These are phyloP conservation scores for Tripterygium wilfordii DNA, from an alignment of 177 flowering plant genomes.

Conservation along the genomic window DNA sequence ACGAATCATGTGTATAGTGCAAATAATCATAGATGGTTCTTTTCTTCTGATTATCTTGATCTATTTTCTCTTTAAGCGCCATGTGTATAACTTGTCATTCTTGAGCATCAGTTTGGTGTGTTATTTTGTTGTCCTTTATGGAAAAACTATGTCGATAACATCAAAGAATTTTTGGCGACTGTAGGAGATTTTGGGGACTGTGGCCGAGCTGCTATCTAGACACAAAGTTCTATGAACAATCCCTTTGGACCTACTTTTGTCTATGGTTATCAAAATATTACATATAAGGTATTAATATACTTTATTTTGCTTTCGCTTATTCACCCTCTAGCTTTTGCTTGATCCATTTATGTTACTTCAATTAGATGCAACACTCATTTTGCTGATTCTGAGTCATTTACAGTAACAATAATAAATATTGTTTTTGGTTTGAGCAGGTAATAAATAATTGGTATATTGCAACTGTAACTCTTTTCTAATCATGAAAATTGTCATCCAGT, in stretches of 20 bases:
- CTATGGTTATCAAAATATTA: slow-evolving; percentile 90
- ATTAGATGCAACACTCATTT: too few species aligned
- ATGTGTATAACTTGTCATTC: too few species aligned
- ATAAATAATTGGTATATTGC: slow-evolving; percentile 97
- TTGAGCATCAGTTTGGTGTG: too few species aligned
- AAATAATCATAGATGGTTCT: too few species aligned
- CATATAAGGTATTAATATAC: slow-evolving; percentile 98
- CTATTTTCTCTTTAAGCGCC: too few species aligned
- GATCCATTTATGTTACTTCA: too few species aligned
- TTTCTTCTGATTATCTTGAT: too few species aligned
- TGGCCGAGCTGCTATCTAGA: slow-evolving; percentile 93
- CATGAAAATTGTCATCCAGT: slow-evolving; percentile 27
- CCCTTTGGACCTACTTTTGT: slow-evolving; percentile 97
- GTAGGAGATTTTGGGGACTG: slow-evolving; percentile 92
- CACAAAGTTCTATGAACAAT: slow-evolving; percentile 89
- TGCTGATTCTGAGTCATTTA: too few species aligned
- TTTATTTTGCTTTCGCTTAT: too few species aligned
- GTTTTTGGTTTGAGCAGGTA: slow-evolving; percentile 43
- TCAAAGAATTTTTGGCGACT: slow-evolving; percentile 1
- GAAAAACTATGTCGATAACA: background rate
- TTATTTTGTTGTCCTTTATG: too few species aligned
- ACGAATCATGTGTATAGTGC: too few species aligned
- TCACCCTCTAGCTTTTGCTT: too few species aligned
- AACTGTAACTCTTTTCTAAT: slow-evolving; percentile 86
- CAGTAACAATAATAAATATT: slow-evolving; percentile 8